These are phyloP conservation scores for Leptoxyphium fumago DNA, from an alignment of 2,329 filamentous ascomycete genomes.

Conservation along the genomic window DNA sequence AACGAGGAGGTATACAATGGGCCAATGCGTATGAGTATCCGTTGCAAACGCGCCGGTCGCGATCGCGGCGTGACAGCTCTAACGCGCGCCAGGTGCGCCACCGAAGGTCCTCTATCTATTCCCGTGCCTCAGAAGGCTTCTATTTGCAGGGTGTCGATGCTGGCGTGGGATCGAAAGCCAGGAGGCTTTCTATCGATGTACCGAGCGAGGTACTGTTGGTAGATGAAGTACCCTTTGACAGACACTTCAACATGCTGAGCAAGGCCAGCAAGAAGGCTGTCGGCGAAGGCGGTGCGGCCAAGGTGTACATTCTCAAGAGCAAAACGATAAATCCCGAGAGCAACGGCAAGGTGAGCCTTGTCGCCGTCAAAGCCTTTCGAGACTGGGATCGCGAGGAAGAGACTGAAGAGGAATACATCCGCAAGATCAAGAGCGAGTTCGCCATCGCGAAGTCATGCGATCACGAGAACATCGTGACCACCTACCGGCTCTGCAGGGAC, in stretches of 20 bases:
- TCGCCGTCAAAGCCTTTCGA: conserved; percentile 80
- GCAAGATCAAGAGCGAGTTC: conserved; percentile 85
- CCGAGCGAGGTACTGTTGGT: conserved; percentile 15
- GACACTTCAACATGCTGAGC: conserved; percentile 45
- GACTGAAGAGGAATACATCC: conserved; percentile 54
- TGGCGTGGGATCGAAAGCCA: conserved; percentile 21
- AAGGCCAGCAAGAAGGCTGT: conserved; percentile 60
- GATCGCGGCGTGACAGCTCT: neutral
- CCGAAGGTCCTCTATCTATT: conserved; percentile 18
- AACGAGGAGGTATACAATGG: neutral
- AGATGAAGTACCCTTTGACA: conserved; percentile 29
- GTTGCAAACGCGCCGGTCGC: neutral
- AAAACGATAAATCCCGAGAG: conserved; percentile 40
- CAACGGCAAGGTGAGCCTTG: conserved; percentile 39
- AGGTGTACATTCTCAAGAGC: conserved; percentile 65
- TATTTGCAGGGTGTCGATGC: conserved; percentile 16
- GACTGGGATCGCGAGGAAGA: conserved; percentile 55
- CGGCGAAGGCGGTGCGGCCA: conserved; percentile 70
- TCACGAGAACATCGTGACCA: conserved; percentile 78
- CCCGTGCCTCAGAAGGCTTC: conserved; percentile 12
- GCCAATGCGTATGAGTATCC: neutral
- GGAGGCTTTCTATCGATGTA: conserved; percentile 17
- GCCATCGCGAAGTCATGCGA: conserved; percentile 73
- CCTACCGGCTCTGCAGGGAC: conserved; percentile 52
- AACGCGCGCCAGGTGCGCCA: neutral